These are phyloP conservation scores for Mycena belliarum DNA, from an alignment of 768 basidiomycete genomes.

Conservation along the genomic window DNA sequence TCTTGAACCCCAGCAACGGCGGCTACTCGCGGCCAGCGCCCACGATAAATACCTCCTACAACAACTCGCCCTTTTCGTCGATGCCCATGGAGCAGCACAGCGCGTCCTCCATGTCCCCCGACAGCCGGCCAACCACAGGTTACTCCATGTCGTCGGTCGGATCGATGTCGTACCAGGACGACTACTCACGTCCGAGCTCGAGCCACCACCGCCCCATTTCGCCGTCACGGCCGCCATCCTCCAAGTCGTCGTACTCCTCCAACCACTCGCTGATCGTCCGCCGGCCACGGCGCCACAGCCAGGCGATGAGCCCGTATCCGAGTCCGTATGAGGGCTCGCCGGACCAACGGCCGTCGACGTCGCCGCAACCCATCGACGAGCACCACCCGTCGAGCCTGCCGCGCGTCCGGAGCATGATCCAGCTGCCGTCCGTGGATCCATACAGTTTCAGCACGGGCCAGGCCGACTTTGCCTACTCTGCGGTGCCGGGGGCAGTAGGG, in stretches of 20 bases:
- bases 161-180: constrained; percentile 72
- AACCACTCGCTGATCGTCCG: constrained; percentile 50
- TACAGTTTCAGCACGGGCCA: constrained; percentile 68
- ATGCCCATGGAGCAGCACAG: constrained; percentile 73
- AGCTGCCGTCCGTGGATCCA: constrained; percentile 70
- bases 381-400: constrained; percentile 55
- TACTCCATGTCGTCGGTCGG: constrained; percentile 86
- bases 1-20: constrained; percentile 71
- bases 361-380: constrained; percentile 65
- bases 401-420: constrained; percentile 83
- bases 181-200: constrained; percentile 75
- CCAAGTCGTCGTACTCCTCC: constrained; percentile 62
- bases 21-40: constrained; percentile 61
- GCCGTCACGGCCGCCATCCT: constrained; percentile 67
- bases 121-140: constrained; percentile 83
- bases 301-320: constrained; percentile 87
- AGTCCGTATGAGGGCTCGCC: constrained; percentile 71
- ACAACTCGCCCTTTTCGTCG: constrained; percentile 68
- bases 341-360: constrained; percentile 67
- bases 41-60: constrained; percentile 74
- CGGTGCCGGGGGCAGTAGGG: constrained; percentile 49
- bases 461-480: constrained; percentile 81
- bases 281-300: constrained; percentile 76
- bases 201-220: constrained; percentile 75
- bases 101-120: constrained; percentile 77